Evolutionary conservation across 148 eudicot genomes (phyloP).

Genomic region (Pharnaceum exiguum): DNA sequence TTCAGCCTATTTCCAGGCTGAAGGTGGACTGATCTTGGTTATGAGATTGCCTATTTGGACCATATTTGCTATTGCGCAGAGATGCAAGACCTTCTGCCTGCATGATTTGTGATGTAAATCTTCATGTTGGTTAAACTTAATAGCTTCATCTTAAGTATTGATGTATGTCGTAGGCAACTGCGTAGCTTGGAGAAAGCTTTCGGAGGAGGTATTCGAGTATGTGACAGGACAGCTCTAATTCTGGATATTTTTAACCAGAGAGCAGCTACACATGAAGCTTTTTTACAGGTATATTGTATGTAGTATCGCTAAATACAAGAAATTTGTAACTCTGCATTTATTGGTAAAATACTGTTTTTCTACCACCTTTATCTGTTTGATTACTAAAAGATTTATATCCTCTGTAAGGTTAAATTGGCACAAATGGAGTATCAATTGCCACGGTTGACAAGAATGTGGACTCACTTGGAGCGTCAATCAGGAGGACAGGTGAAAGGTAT

Average conservation of each 20-base stretch:
- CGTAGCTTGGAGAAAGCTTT: slow-evolving; percentile 87
- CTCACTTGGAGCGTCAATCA: slow-evolving; percentile 94
- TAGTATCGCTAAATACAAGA: no score
- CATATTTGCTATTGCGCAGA: no score
- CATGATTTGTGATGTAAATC: background rate
- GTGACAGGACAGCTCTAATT: slow-evolving; percentile 96
- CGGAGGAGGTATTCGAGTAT: slow-evolving; percentile 90
- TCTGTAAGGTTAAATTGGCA: slow-evolving; percentile 73
- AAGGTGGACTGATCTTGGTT: no score
- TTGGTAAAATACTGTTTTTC: no score
- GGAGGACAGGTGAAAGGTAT: slow-evolving; percentile 99
- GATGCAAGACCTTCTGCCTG: no score
- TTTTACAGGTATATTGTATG: slow-evolving; percentile 60
- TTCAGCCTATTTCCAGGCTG: no score
- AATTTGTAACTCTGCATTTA: no score
- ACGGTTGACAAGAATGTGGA: slow-evolving; percentile 91
- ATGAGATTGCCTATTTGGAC: no score
- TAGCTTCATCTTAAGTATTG: background rate
- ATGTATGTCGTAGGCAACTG: slow-evolving; percentile 53
- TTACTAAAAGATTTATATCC: background rate
- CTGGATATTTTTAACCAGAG: slow-evolving; percentile 94
- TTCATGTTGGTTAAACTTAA: background rate
- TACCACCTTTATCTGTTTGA: no score
- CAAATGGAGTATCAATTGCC: slow-evolving; percentile 98
- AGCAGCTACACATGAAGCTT: slow-evolving; percentile 98